phyloP scores from a whole-genome alignment of 345 rosid species.

The Eucalyptus tenuipes region DNA sequence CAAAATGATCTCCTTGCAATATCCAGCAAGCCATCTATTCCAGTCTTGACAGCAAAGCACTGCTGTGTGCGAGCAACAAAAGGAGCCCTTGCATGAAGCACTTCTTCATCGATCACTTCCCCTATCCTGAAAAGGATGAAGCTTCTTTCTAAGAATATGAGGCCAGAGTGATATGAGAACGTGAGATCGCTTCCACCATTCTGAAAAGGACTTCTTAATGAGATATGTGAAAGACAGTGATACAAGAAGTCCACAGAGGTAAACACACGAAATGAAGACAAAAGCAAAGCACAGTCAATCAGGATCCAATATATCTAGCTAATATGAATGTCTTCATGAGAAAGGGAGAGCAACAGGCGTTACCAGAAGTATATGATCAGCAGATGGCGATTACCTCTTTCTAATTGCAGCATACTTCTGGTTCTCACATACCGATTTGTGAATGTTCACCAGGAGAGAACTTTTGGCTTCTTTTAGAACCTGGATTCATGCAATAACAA shows the following conservation, averaged over 20 bases:
- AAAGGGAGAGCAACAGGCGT: neutral
- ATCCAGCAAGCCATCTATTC: slow-evolving; percentile 91
- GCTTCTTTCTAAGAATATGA: neutral
- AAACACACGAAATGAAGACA: neutral
- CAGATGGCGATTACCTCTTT: slow-evolving; percentile 36
- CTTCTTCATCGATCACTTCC: slow-evolving; percentile 88
- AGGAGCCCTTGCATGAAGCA: slow-evolving; percentile 92
- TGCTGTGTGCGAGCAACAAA: slow-evolving; percentile 97
- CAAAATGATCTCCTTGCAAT: slow-evolving; percentile 90
- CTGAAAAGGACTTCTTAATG: neutral
- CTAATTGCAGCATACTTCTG: slow-evolving; percentile 64
- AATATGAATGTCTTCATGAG: neutral
- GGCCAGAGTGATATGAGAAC: neutral
- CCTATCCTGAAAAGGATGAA: slow-evolving; percentile 45
- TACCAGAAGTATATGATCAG: neutral
- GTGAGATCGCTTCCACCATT: neutral
- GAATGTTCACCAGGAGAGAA: slow-evolving; percentile 72
- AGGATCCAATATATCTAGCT: neutral
- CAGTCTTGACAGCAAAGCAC: slow-evolving; percentile 95
- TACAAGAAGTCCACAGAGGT: neutral
- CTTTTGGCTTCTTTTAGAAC: slow-evolving; percentile 78
- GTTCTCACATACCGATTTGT: slow-evolving; percentile 69
- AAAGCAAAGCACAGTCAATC: neutral
- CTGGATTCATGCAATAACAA: slow-evolving; percentile 22
- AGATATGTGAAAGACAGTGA: neutral